Evolutionary conservation across 2,329 filamentous ascomycete species (phyloP), one percentile per base, ranked within the genome.

Genomic region (Arthrobotrys entomopaga): DNA sequence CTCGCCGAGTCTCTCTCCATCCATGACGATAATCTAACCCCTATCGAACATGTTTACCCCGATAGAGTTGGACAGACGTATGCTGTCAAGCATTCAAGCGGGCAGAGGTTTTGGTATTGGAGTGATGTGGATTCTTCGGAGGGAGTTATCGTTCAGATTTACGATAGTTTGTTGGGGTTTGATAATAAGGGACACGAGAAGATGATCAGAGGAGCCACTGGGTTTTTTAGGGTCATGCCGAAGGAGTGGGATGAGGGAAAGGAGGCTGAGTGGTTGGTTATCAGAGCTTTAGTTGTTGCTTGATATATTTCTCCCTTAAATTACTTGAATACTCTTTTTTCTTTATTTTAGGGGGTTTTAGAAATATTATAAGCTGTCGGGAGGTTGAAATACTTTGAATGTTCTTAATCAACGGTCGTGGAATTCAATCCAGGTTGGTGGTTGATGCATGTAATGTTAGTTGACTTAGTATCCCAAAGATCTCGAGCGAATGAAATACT

Each of bases 81-180:
- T 22, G 69, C 61, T 3, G 48, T 73, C 2, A 19, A 20, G n/a
- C 49, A 73, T 24, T 20, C 48, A 0, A 10, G 50, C 6, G 61
- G 53, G 7, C 60, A 65, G 19, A 65, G 20, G 15, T 74, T 57
- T 11, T 74, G 70, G 70, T 74, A 67, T 38, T 74, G 70, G 70
- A 74, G 63, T 22, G 56, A 53, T 26, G 63, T 74, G 50, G 63
- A 67, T 16, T 11, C 22, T 40, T 66, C 70, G 1, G 61, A 74
- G 26, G 70, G 63, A 7, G 24, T 74, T 8, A 22, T 74, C 0
- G 57, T 67, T 5, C 70, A 74, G 29, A 43, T 67, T 24, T 74
- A 74, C 24, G 70, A 74, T 43, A 74, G 63, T 58, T 20, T 66
- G 16, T 22, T 52, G 0, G 70, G 56, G 15, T 66, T 56, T 42